Evolutionary conservation across 1,139 yeast species (phyloP).

Genomic region (Diutina neorugosa): DNA sequence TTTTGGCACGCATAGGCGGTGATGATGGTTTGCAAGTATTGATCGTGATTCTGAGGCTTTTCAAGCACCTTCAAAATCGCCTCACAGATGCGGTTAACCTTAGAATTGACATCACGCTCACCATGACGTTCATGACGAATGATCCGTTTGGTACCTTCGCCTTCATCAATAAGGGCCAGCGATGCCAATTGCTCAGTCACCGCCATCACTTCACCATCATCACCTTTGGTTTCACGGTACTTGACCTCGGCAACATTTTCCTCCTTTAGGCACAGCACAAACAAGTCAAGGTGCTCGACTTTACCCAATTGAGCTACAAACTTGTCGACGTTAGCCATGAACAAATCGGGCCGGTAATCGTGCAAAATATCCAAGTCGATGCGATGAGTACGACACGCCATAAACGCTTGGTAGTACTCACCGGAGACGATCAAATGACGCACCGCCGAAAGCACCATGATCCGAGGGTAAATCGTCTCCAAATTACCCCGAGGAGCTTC

Average conservation of each 20-base stretch:
- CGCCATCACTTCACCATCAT: conserved; percentile 6
- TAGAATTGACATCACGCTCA: conserved; percentile 21
- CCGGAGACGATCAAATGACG: conserved; percentile 49
- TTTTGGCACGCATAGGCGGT: conserved; percentile 89
- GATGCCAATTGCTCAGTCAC: background rate
- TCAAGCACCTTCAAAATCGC: conserved; percentile 48
- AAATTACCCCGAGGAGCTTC: conserved; percentile 96
- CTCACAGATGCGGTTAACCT: conserved; percentile 70
- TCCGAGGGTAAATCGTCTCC: conserved; percentile 88
- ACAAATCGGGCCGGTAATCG: conserved; percentile 71
- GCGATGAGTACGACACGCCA: conserved; percentile 80
- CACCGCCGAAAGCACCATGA: conserved; percentile 79
- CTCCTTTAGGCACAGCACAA: conserved; percentile 74
- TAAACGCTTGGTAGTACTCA: conserved; percentile 60
- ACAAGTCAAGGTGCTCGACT: conserved; percentile 73
- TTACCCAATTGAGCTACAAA: conserved; percentile 62
- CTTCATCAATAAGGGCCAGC: background rate
- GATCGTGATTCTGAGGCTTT: conserved; percentile 38
- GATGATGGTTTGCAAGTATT: conserved; percentile 65
- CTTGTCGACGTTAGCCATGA: conserved; percentile 48
- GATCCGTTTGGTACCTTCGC: background rate
- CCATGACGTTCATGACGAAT: background rate
- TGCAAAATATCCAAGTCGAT: conserved; percentile 82
- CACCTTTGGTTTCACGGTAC: conserved; percentile 53
- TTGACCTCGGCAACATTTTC: conserved; percentile 80